Percentiles rank a stretch among this genome's conserved stretches.
Evolutionary conservation across 1,284 basidiomycete species (phyloP).

Genomic region (Moesziomyces sp.): DNA sequence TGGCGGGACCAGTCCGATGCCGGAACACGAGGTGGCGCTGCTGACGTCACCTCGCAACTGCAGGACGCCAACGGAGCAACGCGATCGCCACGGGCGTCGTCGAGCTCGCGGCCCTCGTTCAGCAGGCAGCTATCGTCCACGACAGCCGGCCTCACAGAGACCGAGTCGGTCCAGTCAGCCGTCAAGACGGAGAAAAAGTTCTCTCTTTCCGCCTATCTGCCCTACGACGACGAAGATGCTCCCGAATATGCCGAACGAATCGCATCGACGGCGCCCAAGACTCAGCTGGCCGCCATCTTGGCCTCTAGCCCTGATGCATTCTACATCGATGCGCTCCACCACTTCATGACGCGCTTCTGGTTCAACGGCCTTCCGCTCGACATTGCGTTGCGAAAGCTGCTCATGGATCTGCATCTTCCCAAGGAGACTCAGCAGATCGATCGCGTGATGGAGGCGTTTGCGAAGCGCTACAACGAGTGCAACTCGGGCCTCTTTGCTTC

Average conservation of each 20-base stretch:
- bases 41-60: conserved; percentile 3
- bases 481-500: conserved; percentile 81
- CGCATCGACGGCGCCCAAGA: conserved; percentile 29
- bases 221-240: conserved; percentile 48
- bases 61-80: conserved; percentile 10
- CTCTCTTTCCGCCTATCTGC: conserved; percentile 39
- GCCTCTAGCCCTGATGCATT: conserved; percentile 77
- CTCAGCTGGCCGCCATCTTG: conserved; percentile 54
- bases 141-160: conserved; percentile 13
- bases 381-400: conserved; percentile 86
- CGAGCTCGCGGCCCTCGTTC: conserved; percentile 40
- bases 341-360: conserved; percentile 82
- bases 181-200: conserved; percentile 36
- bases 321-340: conserved; percentile 77
- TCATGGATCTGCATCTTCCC: conserved; percentile 91
- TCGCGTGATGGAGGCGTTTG: conserved; percentile 94
- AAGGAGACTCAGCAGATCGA: conserved; percentile 98
- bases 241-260: conserved; percentile 51
- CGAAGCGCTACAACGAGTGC: conserved; percentile 82
- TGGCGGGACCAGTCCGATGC: conserved; percentile 28
- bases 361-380: conserved; percentile 87
- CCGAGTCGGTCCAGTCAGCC: conserved; percentile 16
- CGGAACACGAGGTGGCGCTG: conserved; percentile 7
- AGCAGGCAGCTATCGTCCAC: conserved; percentile 31
- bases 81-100: conserved; percentile 22